A percentile compares a stretch with the other conserved stretches of the same genome.
These are phyloP conservation scores for Camelina laxa DNA, from an alignment of 345 rosid genomes.

Conservation along the genomic window DNA sequence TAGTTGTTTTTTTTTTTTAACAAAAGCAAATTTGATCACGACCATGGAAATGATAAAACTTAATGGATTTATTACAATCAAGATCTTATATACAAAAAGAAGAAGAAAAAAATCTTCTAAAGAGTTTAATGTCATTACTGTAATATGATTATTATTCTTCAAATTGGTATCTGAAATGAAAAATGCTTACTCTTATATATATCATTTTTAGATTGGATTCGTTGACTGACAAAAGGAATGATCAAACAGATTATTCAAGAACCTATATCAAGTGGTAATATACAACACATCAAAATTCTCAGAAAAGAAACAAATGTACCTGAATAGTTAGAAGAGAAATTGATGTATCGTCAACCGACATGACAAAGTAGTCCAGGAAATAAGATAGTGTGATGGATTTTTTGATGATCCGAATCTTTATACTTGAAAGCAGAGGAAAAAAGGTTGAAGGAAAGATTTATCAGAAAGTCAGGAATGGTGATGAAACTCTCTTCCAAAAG, in stretches of 20 bases:
- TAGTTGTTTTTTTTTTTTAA: not conserved
- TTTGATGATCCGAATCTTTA: slow-evolving; percentile 3
- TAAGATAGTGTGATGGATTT: slow-evolving; percentile 3
- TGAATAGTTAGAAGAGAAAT: slow-evolving; percentile 1
- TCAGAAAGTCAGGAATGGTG: slow-evolving; percentile 15
- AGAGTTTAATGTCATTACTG: not conserved
- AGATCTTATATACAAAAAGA: not conserved
- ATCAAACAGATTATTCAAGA: slow-evolving; percentile 20
- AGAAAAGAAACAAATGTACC: slow-evolving; percentile 16
- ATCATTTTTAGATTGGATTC: not conserved
- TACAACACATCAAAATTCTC: not conserved
- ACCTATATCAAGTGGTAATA: not conserved
- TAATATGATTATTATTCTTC: not conserved
- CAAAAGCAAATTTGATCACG: not conserved
- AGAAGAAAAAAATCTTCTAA: not conserved
- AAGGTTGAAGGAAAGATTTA: not conserved
- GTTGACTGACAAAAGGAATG: slow-evolving; percentile 23
- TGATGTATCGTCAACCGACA: slow-evolving; percentile 24
- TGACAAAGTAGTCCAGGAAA: slow-evolving; percentile 1
- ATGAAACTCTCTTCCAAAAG: not conserved
- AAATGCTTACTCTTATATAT: not conserved
- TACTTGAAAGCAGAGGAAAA: slow-evolving; percentile 7
- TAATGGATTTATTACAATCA: slow-evolving; percentile 2
- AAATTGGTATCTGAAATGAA: not conserved
- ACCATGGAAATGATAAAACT: not conserved